Evolutionary conservation across 768 basidiomycete genomes (phyloP).

Genomic region (Mycena belliarum): DNA sequence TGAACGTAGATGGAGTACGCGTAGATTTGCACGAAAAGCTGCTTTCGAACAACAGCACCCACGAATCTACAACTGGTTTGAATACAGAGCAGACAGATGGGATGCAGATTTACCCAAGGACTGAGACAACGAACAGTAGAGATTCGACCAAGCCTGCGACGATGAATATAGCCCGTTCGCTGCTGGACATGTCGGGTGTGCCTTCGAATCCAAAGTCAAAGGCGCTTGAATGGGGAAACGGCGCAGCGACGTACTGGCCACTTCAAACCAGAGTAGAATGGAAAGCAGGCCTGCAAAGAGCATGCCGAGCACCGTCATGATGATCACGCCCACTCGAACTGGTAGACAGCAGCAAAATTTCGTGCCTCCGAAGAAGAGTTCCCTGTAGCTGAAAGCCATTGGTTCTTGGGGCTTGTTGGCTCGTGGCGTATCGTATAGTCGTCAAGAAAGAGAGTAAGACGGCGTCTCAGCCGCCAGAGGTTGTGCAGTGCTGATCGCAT

Average conservation of each 20-base stretch:
- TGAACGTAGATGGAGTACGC: constrained; percentile 58
- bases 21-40: constrained; percentile 57
- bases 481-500: background rate
- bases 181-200: constrained; percentile 35
- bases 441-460: background rate
- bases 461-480: background rate
- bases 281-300: constrained; percentile 55
- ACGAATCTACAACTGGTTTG: constrained; percentile 45
- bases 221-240: background rate
- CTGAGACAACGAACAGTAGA: constrained; percentile 52
- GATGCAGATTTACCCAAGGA: constrained; percentile 48
- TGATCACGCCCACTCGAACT: constrained; percentile 59
- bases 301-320: constrained; percentile 55
- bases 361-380: constrained; percentile 49
- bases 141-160: constrained; percentile 55
- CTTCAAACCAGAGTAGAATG: constrained; percentile 61
- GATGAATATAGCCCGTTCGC: constrained; percentile 44
- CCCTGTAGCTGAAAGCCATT: constrained; percentile 43
- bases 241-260: constrained; percentile 46
- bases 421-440: background rate
- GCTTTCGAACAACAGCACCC: constrained; percentile 64
- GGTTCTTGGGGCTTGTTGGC: background rate
- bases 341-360: constrained; percentile 63
- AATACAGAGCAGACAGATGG: background rate
- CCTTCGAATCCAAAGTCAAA: constrained; percentile 24